Percentiles rank a stretch among this genome's conserved stretches.
Evolutionary conservation across 257 asterid genomes (phyloP).

Genomic region (Jacaranda mimosifolia): DNA sequence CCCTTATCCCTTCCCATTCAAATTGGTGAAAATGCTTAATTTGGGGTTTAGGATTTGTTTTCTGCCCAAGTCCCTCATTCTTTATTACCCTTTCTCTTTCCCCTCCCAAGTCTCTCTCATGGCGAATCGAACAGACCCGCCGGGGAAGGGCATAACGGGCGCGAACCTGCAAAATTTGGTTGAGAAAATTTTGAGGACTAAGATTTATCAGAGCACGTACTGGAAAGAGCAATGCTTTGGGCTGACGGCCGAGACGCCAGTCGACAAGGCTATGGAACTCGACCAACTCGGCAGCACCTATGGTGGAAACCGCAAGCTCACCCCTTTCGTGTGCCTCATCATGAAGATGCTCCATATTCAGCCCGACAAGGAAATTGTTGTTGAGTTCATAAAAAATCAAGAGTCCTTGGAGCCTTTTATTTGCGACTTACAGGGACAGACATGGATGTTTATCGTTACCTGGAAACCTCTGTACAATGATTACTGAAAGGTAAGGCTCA

Average conservation of each 20-base stretch:
- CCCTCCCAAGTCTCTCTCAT: too few species aligned
- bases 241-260: conserved; percentile 98
- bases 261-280: conserved; percentile 98
- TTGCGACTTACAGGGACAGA: too few species aligned
- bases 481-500: conserved; percentile 82
- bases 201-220: conserved; percentile 81
- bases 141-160: conserved; percentile 88
- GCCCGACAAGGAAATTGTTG: conserved; percentile 94
- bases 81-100: too few species aligned
- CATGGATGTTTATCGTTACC: conserved; percentile 87
- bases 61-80: background rate
- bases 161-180: conserved; percentile 93
- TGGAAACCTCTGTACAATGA: conserved; percentile 95
- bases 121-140: conserved; percentile 94
- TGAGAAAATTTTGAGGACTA: conserved; percentile 86
- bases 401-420: too few species aligned
- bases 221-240: too few species aligned
- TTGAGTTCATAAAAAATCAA: too few species aligned
- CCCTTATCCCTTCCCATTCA: too few species aligned
- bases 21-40: too few species aligned
- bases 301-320: conserved; percentile 82
- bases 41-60: conserved; percentile 40
- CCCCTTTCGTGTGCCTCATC: conserved; percentile 90
- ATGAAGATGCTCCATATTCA: conserved; percentile 98
- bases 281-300: conserved; percentile 92